Base-by-base conservation (phyloP, 148 eudicot species). In the Tetragonia tetragonoides region DNA sequence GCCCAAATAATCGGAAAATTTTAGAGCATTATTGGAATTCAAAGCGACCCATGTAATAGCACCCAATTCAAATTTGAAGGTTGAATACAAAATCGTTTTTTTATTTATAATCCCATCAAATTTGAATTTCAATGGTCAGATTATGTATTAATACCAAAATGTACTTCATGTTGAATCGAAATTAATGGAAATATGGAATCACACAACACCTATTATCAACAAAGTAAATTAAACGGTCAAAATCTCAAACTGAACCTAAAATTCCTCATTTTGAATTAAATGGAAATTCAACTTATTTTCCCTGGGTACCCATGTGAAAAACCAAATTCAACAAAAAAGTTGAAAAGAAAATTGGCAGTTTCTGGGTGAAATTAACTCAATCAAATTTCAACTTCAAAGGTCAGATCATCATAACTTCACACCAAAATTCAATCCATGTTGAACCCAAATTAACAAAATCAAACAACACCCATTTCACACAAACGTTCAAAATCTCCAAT, bases 401-500 rank as follows among this genome's bases (percentile, higher is more conserved):
- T 54, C 64, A 53, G 6, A 6, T 46, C 6, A 6, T 46, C 6
- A 46, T 10, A 46, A 28, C 0, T 28, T 28, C 0, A 28, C 49
- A 6, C 49, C 49, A 46, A 46, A 46, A 46, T 5, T 5, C 10
- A 10, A 6, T 5, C 49, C 6, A 46, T 46, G 49, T 2, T 46
- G 49, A 46, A 46, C n/a, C 37, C 46, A 59, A 70, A 61, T 70
- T 41, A 17, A 64, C 41, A 41, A 24, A 70, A 51, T 68, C 56
- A 61, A 9, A 23, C 40, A n/a, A 46, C 41, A 59, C n/a, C 66
- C 40, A 60, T 68, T 40, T 10, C 38, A 69, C 70, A 38, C 62
- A 70, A 53, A 11, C 11, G 40, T 37, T 81, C 72, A 76, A 53
- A 42, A 14, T 23, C 46, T 14, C 38, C 4, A 76, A 70, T 62